phyloP scores from a whole-genome alignment of 1,284 basidiomycete species.

The Bondarzewia mesenterica region DNA sequence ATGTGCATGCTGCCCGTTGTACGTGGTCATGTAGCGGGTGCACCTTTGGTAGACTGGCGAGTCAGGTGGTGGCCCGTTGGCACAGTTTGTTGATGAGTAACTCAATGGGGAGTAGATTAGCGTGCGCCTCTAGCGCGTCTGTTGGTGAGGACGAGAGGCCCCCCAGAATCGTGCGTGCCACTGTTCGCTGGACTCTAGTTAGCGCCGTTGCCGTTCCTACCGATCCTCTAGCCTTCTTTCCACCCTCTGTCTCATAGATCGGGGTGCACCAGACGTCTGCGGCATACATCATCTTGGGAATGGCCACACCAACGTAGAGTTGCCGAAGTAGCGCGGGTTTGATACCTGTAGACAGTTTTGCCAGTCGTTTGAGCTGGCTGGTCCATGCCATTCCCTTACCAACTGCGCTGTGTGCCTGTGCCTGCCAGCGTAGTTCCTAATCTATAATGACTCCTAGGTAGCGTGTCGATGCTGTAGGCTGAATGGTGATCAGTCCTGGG shows the following conservation, averaged over 20 bases:
- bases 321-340: neutral
- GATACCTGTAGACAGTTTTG: neutral
- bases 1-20: conserved; percentile 4
- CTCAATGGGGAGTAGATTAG: neutral
- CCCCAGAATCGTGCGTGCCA: neutral
- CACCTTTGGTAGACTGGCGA: conserved; percentile 20
- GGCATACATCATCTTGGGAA: neutral
- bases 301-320: neutral
- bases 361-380: neutral
- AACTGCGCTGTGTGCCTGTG: neutral
- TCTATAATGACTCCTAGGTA: conserved; percentile 3
- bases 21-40: conserved; percentile 21
- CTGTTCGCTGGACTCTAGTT: neutral
- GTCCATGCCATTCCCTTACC: conserved; percentile 1
- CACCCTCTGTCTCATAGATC: neutral
- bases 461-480: neutral
- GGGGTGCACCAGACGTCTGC: neutral
- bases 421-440: neutral
- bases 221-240: too few species aligned
- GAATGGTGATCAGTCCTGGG: neutral
- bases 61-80: conserved; percentile 10
- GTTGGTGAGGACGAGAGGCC: neutral
- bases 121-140: neutral
- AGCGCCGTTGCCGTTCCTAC: neutral
- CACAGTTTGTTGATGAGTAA: neutral